These are phyloP conservation scores for Turnera subulata DNA, from an alignment of 345 rosid species.

Conservation along the genomic window DNA sequence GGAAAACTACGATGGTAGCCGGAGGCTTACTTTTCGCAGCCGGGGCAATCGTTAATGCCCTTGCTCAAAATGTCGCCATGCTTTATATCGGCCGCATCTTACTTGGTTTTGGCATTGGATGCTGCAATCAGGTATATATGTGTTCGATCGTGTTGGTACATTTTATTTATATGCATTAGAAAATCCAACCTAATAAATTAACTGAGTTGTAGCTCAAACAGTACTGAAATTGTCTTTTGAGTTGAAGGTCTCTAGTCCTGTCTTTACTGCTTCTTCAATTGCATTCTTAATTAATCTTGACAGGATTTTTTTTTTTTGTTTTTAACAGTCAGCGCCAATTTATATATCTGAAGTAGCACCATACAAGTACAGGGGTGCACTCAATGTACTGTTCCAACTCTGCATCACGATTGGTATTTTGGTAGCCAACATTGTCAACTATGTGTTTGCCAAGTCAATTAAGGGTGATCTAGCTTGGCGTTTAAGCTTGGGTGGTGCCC, in stretches of 20 bases:
- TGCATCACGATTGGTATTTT: constrained; percentile 34
- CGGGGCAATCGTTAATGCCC: constrained; percentile 33
- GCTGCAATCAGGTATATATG: constrained; percentile 30
- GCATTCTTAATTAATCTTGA: not conserved
- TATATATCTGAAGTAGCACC: constrained; percentile 41
- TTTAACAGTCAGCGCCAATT: constrained; percentile 30
- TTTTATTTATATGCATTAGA: too few relatives aligned
- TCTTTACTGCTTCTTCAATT: too few relatives aligned
- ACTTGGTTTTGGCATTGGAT: constrained; percentile 39
- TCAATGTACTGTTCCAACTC: constrained; percentile 29
- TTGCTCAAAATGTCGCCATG: constrained; percentile 21
- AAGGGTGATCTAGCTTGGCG: constrained; percentile 28
- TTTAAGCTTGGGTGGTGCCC: constrained; percentile 28
- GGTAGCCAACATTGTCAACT: constrained; percentile 29
- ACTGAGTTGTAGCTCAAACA: too few relatives aligned
- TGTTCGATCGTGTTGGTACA: too few relatives aligned
- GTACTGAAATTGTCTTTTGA: too few relatives aligned
- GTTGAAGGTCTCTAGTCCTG: too few relatives aligned
- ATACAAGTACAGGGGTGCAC: constrained; percentile 22
- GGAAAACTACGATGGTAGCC: constrained; percentile 18
- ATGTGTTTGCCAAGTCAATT: constrained; percentile 10
- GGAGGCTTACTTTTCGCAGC: constrained; percentile 25
- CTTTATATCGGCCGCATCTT: constrained; percentile 31
- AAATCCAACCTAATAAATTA: too few relatives aligned
- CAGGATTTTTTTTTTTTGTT: not conserved